phyloP scores from a whole-genome alignment of 148 eudicot species.

The Camellia lanceoleosa region DNA sequence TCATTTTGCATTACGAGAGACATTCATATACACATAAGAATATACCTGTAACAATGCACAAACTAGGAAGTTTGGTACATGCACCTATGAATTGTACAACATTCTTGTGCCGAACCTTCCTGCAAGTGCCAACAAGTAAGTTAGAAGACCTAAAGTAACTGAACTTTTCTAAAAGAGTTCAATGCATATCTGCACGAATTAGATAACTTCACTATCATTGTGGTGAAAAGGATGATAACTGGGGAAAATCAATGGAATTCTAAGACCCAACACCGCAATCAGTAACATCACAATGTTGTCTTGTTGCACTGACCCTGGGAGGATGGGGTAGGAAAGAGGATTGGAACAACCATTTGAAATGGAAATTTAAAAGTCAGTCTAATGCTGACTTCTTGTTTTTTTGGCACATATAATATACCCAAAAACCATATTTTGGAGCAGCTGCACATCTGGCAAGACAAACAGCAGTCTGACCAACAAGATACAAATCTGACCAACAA shows the following conservation, averaged over 20 bases:
- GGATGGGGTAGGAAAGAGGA: not conserved
- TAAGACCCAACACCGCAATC: not conserved
- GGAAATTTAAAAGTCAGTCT: not conserved
- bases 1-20: not conserved
- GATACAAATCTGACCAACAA: not conserved
- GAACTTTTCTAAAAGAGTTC: not conserved
- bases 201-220: not conserved
- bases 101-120: constrained; percentile 92
- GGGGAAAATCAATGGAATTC: not conserved
- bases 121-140: constrained; percentile 36
- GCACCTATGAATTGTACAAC: constrained; percentile 97
- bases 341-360: not conserved
- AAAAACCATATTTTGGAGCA: not conserved
- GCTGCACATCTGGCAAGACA: not conserved
- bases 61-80: constrained; percentile 82
- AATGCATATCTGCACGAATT: not conserved
- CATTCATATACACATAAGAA: not conserved
- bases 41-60: constrained; percentile 87
- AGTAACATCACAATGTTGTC: not conserved
- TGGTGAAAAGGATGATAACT: not conserved
- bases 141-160: not conserved
- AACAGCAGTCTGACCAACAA: not conserved
- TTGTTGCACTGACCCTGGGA: no score
- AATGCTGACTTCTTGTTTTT: not conserved
- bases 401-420: not conserved